Conservation (phyloP, 2,329 filamentous ascomycete genomes). For the Colletotrichum cereale region DNA sequence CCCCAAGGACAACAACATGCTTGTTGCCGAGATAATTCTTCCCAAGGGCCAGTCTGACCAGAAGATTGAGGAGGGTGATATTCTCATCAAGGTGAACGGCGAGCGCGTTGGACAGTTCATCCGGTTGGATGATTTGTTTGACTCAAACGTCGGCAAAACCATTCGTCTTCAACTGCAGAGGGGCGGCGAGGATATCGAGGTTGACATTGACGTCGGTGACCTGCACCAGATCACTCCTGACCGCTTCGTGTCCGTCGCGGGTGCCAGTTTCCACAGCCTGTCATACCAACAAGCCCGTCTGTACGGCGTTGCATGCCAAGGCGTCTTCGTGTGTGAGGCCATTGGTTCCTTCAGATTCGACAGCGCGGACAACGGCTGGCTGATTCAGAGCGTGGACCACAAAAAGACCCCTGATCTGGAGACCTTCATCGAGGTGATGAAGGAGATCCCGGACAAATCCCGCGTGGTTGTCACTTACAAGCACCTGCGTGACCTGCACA, state of each 20-base stretch:
- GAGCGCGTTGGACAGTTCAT: conserved; percentile 95
- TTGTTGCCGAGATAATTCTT: conserved; percentile 94
- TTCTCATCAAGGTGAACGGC: conserved; percentile 92
- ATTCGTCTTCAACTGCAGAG: conserved; percentile 87
- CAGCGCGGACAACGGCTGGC: conserved; percentile 90
- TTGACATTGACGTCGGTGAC: conserved; percentile 88
- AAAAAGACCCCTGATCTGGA: conserved; percentile 90
- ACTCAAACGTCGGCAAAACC: conserved; percentile 84
- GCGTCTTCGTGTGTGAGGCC: conserved; percentile 95
- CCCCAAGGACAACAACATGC: conserved; percentile 94
- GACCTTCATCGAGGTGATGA: conserved; percentile 92
- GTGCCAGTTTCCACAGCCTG: conserved; percentile 93
- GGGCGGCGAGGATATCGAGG: conserved; percentile 87
- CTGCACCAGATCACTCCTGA: conserved; percentile 96
- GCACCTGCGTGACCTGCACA: conserved; percentile 94
- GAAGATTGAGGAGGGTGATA: conserved; percentile 94
- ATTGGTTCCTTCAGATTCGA: conserved; percentile 96
- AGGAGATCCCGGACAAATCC: conserved; percentile 82
- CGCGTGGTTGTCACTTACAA: conserved; percentile 96
- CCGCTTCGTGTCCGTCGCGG: conserved; percentile 93
- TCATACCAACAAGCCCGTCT: conserved; percentile 98
- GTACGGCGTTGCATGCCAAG: conserved; percentile 91
- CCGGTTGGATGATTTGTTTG: conserved; percentile 89
- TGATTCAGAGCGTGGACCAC: conserved; percentile 92
- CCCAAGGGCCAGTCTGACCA: conserved; percentile 88